A percentile compares a stretch with the other conserved stretches of the same genome.
These are phyloP conservation scores for Aurantiochytrium sp. DNA, from an alignment of 108 stramenopile species.

Conservation along the genomic window DNA sequence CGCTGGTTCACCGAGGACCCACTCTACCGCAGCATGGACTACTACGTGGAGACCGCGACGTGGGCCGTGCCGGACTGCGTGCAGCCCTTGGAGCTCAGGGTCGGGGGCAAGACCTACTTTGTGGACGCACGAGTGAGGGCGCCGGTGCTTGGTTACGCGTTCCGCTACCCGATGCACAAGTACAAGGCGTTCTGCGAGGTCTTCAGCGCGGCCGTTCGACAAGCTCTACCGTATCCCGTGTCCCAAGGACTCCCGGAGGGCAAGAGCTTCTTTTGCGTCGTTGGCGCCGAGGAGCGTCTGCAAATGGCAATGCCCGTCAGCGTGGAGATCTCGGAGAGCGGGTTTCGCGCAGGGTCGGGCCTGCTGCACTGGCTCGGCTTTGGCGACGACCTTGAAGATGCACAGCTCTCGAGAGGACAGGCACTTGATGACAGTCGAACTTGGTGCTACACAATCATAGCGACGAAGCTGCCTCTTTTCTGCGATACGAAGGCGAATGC, in stretches of 20 bases:
- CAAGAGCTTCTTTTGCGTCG: too few species aligned
- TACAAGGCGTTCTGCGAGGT: background rate
- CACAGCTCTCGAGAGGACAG: background rate
- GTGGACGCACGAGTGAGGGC: background rate
- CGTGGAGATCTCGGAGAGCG: too few species aligned
- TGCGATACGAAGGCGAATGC: background rate
- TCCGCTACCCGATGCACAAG: background rate
- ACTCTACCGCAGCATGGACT: background rate
- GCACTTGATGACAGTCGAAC: background rate
- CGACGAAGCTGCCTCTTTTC: background rate
- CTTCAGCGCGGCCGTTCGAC: background rate
- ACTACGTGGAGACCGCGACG: background rate
- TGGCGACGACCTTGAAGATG: background rate
- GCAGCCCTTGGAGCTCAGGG: background rate
- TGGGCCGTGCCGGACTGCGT: background rate
- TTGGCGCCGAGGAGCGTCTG: too few species aligned
- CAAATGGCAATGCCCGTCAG: too few species aligned
- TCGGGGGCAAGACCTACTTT: background rate
- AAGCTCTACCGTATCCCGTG: background rate
- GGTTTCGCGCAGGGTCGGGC: too few species aligned
- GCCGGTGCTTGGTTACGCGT: background rate
- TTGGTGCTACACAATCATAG: background rate
- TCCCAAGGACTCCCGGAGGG: background rate
- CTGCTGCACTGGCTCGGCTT: too few species aligned
- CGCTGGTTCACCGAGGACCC: background rate